Percentiles rank a stretch among this genome's conserved stretches.
Evolutionary conservation across 169 alveolate species (phyloP).

Genomic region (Plasmodium gonderi): DNA sequence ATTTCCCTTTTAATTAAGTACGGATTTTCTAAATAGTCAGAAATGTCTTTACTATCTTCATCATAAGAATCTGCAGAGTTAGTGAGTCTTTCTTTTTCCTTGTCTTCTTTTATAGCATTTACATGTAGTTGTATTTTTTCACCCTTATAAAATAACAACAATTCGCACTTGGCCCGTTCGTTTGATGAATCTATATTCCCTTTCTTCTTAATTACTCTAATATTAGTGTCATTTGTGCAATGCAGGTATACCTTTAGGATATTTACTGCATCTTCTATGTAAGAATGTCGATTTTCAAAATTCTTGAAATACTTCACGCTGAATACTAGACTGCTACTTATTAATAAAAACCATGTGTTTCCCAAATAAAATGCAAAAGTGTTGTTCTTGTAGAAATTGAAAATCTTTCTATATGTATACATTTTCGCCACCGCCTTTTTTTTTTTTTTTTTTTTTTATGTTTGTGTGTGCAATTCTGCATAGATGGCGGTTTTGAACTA

Average conservation of each 20-base stretch:
- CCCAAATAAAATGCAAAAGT: slow-evolving; percentile 54
- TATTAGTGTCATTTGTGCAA: slow-evolving; percentile 4
- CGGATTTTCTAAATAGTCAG: slow-evolving; percentile 59
- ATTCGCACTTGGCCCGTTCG: slow-evolving; percentile 59
- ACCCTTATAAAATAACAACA: slow-evolving; percentile 1
- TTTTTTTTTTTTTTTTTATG: no score
- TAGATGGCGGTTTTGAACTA: not conserved
- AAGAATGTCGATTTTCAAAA: slow-evolving; percentile 39
- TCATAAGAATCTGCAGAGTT: not conserved
- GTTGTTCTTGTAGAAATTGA: slow-evolving; percentile 28
- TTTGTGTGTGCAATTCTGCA: not conserved
- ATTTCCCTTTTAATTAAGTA: slow-evolving; percentile 55
- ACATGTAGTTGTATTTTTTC: slow-evolving; percentile 31
- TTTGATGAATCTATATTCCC: slow-evolving; percentile 70
- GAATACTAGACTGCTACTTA: slow-evolving; percentile 25
- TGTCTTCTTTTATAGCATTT: slow-evolving; percentile 20
- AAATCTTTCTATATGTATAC: slow-evolving; percentile 11
- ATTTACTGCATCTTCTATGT: slow-evolving; percentile 23
- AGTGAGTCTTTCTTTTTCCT: not conserved
- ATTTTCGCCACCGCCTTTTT: not conserved
- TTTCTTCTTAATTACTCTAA: slow-evolving; percentile 35
- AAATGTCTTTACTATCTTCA: slow-evolving; percentile 52
- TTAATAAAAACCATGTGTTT: slow-evolving; percentile 51
- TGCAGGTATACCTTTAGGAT: slow-evolving; percentile 32
- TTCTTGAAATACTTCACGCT: slow-evolving; percentile 21